phyloP scores from a whole-genome alignment of 306 rosid genomes.

The Echinosophora koreensis region DNA sequence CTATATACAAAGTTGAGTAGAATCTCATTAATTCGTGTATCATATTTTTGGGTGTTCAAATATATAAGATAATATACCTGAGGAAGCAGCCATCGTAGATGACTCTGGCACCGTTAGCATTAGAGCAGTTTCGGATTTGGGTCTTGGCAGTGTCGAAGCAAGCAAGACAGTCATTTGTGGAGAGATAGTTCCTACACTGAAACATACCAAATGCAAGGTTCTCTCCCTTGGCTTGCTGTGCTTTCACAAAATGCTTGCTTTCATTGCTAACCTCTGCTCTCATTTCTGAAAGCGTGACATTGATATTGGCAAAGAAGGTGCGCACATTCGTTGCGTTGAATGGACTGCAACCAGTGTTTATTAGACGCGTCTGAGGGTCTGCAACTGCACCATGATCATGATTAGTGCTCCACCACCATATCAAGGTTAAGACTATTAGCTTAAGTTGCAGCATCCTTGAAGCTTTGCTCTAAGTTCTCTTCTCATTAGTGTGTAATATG shows the following conservation, averaged over 20 bases:
- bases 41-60: too few species aligned
- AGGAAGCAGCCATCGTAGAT: constrained; percentile 76
- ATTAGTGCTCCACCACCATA: constrained; percentile 33
- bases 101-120: constrained; percentile 64
- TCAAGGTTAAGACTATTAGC: constrained; percentile 13
- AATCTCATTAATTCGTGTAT: too few species aligned
- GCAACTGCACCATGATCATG: constrained; percentile 39
- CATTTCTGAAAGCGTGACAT: constrained; percentile 53
- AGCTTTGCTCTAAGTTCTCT: neutral
- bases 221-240: constrained; percentile 49
- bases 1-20: too few species aligned
- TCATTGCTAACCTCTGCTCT: constrained; percentile 42
- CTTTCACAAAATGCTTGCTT: constrained; percentile 55
- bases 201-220: constrained; percentile 50
- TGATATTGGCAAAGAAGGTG: constrained; percentile 51
- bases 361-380: constrained; percentile 45
- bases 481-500: neutral
- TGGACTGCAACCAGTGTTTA: constrained; percentile 62
- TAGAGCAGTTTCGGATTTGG: constrained; percentile 60
- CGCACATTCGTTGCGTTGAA: constrained; percentile 48
- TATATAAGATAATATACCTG: constrained; percentile 51
- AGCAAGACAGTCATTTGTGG: constrained; percentile 54
- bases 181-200: constrained; percentile 69
- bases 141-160: constrained; percentile 57
- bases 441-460: constrained; percentile 6